Evolutionary conservation across 2,329 filamentous ascomycete genomes (phyloP).

Genomic region (Diplodia intermedia): DNA sequence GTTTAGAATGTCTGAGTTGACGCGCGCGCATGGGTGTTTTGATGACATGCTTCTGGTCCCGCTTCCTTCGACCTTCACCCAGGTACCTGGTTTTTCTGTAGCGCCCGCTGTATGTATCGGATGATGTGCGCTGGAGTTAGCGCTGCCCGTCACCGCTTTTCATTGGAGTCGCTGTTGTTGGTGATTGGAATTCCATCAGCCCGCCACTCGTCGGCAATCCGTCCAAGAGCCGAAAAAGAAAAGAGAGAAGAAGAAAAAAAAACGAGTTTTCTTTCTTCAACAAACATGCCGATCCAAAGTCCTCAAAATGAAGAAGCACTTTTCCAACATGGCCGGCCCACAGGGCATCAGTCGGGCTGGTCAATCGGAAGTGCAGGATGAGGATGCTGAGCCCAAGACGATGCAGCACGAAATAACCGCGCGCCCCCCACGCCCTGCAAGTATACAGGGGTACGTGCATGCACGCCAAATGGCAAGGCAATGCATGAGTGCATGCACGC

Average conservation of each 20-base stretch:
- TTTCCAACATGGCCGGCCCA: too few species aligned
- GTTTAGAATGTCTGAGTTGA: background rate
- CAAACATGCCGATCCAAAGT: too few species aligned
- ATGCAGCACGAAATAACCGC: background rate
- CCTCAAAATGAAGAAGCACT: too few species aligned
- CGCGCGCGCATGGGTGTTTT: constrained; percentile 8
- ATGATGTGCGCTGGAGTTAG: background rate
- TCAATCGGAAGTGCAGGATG: too few species aligned
- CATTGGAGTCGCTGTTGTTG: background rate
- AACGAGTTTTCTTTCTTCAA: too few species aligned
- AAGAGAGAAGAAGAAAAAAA: too few species aligned
- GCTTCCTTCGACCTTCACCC: background rate
- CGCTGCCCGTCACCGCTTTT: constrained; percentile 1
- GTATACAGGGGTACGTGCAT: constrained; percentile 8
- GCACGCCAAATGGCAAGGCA: background rate
- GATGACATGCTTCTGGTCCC: background rate
- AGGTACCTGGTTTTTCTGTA: constrained; percentile 7
- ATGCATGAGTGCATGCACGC: background rate
- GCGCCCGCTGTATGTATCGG: constrained; percentile 2
- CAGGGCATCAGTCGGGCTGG: too few species aligned
- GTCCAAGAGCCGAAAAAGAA: too few species aligned
- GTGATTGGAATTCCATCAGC: too few species aligned
- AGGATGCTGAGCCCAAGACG: background rate
- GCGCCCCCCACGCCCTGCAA: background rate
- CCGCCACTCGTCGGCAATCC: too few species aligned